phyloP scores from a whole-genome alignment of 345 rosid genomes.

The Melaleuca alternifolia region DNA sequence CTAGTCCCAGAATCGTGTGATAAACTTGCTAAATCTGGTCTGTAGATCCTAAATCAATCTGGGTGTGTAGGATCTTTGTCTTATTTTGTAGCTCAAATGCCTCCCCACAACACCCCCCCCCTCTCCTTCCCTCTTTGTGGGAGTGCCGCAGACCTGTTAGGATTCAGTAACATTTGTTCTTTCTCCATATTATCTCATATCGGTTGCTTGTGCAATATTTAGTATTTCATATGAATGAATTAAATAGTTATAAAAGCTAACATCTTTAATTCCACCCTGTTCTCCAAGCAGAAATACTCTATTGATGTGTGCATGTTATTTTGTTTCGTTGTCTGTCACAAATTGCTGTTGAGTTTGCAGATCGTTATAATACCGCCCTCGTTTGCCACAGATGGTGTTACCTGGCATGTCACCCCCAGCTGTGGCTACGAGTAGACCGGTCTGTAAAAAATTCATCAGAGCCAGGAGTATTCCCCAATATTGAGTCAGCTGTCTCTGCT shows the following conservation, averaged over 20 bases:
- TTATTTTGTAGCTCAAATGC: too few species aligned
- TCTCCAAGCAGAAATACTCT: not conserved
- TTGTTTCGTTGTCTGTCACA: constrained; percentile 27
- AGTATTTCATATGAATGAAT: not conserved
- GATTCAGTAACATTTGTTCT: not conserved
- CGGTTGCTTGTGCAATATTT: not conserved
- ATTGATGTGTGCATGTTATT: not conserved
- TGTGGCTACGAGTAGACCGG: constrained; percentile 93
- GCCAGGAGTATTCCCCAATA: constrained; percentile 64
- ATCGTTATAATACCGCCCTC: constrained; percentile 99
- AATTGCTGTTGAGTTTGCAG: constrained; percentile 73
- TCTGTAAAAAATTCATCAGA: constrained; percentile 41
- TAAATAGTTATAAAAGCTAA: not conserved
- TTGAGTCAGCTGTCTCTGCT: constrained; percentile 77
- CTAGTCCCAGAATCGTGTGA: too few species aligned
- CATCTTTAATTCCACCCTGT: not conserved
- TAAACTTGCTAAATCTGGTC: too few species aligned
- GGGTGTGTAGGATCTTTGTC: not conserved
- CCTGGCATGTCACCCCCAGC: constrained; percentile 91
- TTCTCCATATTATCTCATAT: not conserved
- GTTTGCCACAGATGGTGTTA: constrained; percentile 98
- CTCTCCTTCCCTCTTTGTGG: not conserved
- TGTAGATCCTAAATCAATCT: not conserved
- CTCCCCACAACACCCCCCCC: too few species aligned
- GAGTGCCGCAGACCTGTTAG: not conserved